Evolutionary conservation across 1,139 yeast species (phyloP), one percentile per base, ranked within the genome.

Genomic region (Yamadazyma blattariae): DNA sequence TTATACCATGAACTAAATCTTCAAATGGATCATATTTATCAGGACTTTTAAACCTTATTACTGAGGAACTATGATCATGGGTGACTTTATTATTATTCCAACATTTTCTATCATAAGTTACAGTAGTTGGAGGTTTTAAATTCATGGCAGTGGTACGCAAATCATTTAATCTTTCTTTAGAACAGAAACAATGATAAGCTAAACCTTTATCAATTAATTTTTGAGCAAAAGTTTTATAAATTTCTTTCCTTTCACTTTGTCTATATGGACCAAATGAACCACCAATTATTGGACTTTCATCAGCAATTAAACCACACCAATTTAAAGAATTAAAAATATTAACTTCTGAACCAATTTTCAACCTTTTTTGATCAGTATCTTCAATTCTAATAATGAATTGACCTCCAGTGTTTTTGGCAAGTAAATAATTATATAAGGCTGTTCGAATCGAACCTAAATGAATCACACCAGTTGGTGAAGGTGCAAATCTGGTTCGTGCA

Each of bases 381-480:
- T 92, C 99, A 14, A 92, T 59, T 29, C 99, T 71, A 15, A 92
- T 59, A 4, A 94, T 46, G 50, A 92, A 94, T 47, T 77, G 75
- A 0, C 98, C 98, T 0, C 79, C 77, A 0, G 96, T 87, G 39
- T 76, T 74, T 47, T 70, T 78, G 1, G 98, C 97, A 18, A 87
- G 63, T 21, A 92, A 59, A 51, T 82, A 92, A 56, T 92, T 94
- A 61, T 88, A 94, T 20, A 92, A 59, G 0, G 98, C 97, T 0
- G 99, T 92, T 53, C 99, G 65, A 33, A 94, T 58, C 0, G 97
- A 89, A 0, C 99, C 99, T 38, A 94, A 58, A 56, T 92, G 99
- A 25, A 94, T 68, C 44, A 76, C 77, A 0, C 99, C 99, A 0
- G 99, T 92, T 1, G 99, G 99, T 2, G 97, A 90, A 1, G 99